Percentiles rank a stretch among this genome's conserved stretches.
phyloP scores from a whole-genome alignment of 2,329 filamentous ascomycete species.

The Myriangium duriaei region DNA sequence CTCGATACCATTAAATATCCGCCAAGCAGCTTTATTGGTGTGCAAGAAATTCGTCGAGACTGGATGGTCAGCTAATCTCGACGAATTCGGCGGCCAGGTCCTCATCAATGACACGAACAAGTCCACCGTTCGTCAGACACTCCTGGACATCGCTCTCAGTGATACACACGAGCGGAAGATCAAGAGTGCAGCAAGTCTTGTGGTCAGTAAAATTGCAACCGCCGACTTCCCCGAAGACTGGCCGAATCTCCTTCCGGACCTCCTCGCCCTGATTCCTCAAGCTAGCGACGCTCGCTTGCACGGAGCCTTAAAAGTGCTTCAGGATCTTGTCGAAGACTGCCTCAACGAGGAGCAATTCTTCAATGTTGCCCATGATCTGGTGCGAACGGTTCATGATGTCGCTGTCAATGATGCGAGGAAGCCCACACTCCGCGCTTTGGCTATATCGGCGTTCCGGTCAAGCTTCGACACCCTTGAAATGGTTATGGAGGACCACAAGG shows the following conservation, averaged over 20 bases:
- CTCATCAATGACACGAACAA: conserved; percentile 61
- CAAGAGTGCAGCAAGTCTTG: conserved; percentile 75
- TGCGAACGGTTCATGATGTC: conserved; percentile 71
- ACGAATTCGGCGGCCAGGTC: conserved; percentile 55
- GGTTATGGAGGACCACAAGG: conserved; percentile 84
- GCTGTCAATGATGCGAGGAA: conserved; percentile 65
- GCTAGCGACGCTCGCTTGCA: conserved; percentile 73
- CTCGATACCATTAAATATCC: conserved; percentile 58
- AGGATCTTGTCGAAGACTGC: conserved; percentile 84
- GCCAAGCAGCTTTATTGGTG: conserved; percentile 69
- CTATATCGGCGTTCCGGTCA: conserved; percentile 77
- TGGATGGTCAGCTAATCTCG: conserved; percentile 69
- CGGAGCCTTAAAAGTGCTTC: conserved; percentile 75
- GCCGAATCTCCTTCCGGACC: conserved; percentile 72
- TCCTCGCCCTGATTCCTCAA: conserved; percentile 64
- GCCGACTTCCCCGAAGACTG: conserved; percentile 90
- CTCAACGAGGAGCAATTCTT: conserved; percentile 95
- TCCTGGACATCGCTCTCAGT: conserved; percentile 67
- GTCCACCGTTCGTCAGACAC: conserved; percentile 54
- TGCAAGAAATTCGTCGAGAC: conserved; percentile 73
- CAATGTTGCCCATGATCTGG: conserved; percentile 69
- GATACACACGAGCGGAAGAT: conserved; percentile 70
- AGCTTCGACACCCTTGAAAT: conserved; percentile 96
- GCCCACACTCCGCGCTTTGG: conserved; percentile 60
- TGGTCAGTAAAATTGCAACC: conserved; percentile 86